Evolutionary conservation across 2,329 filamentous ascomycete genomes (phyloP).

Genomic region (Cladosporium colombiae): DNA sequence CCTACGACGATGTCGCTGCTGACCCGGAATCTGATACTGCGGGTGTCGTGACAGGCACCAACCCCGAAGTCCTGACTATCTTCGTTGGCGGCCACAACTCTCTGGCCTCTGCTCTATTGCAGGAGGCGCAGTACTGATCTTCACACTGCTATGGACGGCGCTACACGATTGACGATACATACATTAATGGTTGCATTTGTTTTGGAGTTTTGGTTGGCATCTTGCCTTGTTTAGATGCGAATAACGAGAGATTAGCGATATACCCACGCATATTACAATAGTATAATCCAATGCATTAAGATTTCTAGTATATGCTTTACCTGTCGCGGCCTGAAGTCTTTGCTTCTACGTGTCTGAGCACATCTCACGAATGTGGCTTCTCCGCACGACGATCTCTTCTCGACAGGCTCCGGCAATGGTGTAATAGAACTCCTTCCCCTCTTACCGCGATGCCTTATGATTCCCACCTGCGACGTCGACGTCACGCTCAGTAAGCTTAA

Average conservation of each 20-base stretch:
- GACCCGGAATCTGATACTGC: constrained; percentile 54
- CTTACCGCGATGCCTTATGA: background rate
- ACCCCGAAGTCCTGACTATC: constrained; percentile 45
- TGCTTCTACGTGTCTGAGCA: background rate
- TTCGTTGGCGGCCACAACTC: constrained; percentile 44
- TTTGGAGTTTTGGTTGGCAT: background rate
- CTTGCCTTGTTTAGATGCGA: background rate
- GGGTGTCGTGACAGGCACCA: constrained; percentile 46
- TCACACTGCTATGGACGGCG: background rate
- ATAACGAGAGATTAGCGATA: background rate
- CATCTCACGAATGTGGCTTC: background rate
- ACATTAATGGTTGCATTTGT: constrained; percentile 12
- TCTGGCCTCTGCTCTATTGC: background rate
- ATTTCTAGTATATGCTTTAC: background rate
- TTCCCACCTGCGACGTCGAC: too few species aligned
- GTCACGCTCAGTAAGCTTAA: background rate
- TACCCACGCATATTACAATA: background rate
- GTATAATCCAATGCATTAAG: background rate
- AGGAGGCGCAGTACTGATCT: constrained; percentile 7
- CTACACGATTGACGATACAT: background rate
- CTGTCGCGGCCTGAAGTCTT: too few species aligned
- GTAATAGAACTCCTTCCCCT: background rate
- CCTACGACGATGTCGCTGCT: constrained; percentile 67
- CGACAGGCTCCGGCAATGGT: background rate
- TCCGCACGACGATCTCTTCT: constrained; percentile 1